These are phyloP conservation scores for Phylloporus sp. DNA, from an alignment of 1,284 basidiomycete genomes.

Conservation along the genomic window DNA sequence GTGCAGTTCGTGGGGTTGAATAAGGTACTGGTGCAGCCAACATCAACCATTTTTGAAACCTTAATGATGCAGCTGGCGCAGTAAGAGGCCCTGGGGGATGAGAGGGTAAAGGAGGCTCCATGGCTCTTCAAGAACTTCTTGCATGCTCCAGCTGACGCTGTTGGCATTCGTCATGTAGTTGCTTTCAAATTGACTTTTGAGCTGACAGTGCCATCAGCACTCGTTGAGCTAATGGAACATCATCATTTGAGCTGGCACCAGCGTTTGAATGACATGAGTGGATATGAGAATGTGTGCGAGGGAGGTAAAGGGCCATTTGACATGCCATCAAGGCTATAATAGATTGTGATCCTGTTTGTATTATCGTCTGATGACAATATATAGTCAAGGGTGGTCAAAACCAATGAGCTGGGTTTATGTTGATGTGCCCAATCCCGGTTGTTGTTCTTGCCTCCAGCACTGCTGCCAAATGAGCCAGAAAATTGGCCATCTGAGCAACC, in stretches of 20 bases:
- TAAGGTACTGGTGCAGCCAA: slow-evolving; percentile 31
- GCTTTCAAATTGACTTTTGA: slow-evolving; percentile 73
- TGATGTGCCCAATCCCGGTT: slow-evolving; percentile 39
- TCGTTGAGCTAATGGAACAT: slow-evolving; percentile 76
- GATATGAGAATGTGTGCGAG: slow-evolving; percentile 26
- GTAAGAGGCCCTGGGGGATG: slow-evolving; percentile 14
- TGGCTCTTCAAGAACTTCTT: slow-evolving; percentile 26
- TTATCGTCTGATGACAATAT: slow-evolving; percentile 46
- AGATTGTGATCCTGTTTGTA: slow-evolving; percentile 44
- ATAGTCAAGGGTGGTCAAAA: slow-evolving; percentile 38
- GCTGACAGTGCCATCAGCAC: slow-evolving; percentile 79
- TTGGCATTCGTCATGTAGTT: slow-evolving; percentile 70
- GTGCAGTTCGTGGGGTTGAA: slow-evolving; percentile 9
- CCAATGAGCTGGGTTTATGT: slow-evolving; percentile 30
- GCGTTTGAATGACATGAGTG: slow-evolving; percentile 26
- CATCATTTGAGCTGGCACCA: slow-evolving; percentile 46
- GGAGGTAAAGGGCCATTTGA: slow-evolving; percentile 28
- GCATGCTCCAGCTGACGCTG: slow-evolving; percentile 56
- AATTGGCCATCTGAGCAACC: slow-evolving; percentile 11
- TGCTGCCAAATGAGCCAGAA: slow-evolving; percentile 33
- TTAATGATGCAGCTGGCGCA: slow-evolving; percentile 7
- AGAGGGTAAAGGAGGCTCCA: slow-evolving; percentile 11
- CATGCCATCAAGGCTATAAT: slow-evolving; percentile 44
- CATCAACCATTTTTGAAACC: slow-evolving; percentile 34
- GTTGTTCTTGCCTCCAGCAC: no score